Evolutionary conservation across 1,284 basidiomycete genomes (phyloP), one percentile per base, ranked within the genome.

Genomic region (Phlebopus sp.): DNA sequence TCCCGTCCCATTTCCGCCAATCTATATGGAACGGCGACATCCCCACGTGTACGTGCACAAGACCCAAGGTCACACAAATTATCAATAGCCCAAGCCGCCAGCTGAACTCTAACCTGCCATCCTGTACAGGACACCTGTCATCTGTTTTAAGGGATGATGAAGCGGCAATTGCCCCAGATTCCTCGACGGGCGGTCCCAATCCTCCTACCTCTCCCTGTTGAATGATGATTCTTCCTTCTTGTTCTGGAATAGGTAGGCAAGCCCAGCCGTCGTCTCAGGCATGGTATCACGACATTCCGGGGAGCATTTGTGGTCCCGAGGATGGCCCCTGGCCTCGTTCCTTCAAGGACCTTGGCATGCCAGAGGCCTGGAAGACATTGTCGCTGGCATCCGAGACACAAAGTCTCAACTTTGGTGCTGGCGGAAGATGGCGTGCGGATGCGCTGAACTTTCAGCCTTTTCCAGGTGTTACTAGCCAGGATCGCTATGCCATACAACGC

Each of bases 401-500:
- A 43, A 73, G 66, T 44, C 60, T 67, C 18, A 54, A 64, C 13
- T 69, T 81, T 17, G 71, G 74, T 30, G 45, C 62, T 2, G 49
- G 55, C 27, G 63, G 59, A 29, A 73, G 67, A 14, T 73, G 68
- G 66, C 67, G 70, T 27, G 81, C 73, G 1, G 80, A 85, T 51
- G 73, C 70, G 37, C 60, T 84, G 59, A 81, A 83, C 54, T 85
- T 84, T 50, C 82, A 84, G 54, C 82, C 82, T 2, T 81, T 77
- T 35, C 64, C 66, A 1, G 67, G 59, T 4, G 70, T 73, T 18
- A 73, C 70, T 15, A 67, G 58, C 1, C 82, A 86, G 65, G 83
- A 86, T 57, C 74, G 84, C 44, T 79, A 81, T 54, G 73, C 79
- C 25, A 73, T 84, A 46, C 76, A 76, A 14, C 70, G 77, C 57